phyloP scores from a whole-genome alignment of 768 basidiomycete genomes.

The Phlegmacium glaucopus region DNA sequence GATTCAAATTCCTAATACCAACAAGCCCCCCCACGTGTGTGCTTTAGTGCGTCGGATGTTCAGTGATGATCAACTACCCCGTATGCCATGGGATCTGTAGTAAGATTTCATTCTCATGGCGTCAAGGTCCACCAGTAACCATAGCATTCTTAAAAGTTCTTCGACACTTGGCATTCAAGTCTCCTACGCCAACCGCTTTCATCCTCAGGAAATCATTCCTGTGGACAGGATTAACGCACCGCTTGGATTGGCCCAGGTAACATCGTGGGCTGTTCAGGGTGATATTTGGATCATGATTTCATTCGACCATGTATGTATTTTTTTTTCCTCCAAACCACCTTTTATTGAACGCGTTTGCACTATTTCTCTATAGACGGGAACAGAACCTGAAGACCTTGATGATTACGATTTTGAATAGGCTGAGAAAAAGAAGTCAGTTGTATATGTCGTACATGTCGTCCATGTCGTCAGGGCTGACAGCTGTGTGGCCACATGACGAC shows the following conservation, averaged over 20 bases:
- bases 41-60: conserved; percentile 11
- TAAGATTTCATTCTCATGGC: conserved; percentile 3
- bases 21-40: conserved; percentile 13
- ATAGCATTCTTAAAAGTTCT: conserved; percentile 9
- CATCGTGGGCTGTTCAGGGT: neutral
- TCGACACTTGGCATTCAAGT: conserved; percentile 16
- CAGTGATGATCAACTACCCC: conserved; percentile 11
- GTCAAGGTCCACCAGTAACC: neutral
- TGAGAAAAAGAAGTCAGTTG: neutral
- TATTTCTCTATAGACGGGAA: conserved; percentile 1
- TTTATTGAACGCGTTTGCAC: conserved; percentile 2
- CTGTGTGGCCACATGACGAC: neutral
- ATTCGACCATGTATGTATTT: conserved; percentile 13
- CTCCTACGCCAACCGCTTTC: conserved; percentile 15
- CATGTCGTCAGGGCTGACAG: neutral
- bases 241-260: conserved; percentile 8
- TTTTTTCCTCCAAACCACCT: conserved; percentile 1
- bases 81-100: conserved; percentile 21
- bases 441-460: neutral
- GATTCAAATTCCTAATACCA: conserved; percentile 7
- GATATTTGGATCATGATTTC: conserved; percentile 14
- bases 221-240: conserved; percentile 9
- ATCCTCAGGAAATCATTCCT: conserved; percentile 12
- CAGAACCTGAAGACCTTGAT: neutral
- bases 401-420: neutral